A percentile compares a stretch with the other conserved stretches of the same genome.
These are phyloP conservation scores for Botrytis deweyae DNA, from an alignment of 2,329 filamentous ascomycete genomes.

Conservation along the genomic window DNA sequence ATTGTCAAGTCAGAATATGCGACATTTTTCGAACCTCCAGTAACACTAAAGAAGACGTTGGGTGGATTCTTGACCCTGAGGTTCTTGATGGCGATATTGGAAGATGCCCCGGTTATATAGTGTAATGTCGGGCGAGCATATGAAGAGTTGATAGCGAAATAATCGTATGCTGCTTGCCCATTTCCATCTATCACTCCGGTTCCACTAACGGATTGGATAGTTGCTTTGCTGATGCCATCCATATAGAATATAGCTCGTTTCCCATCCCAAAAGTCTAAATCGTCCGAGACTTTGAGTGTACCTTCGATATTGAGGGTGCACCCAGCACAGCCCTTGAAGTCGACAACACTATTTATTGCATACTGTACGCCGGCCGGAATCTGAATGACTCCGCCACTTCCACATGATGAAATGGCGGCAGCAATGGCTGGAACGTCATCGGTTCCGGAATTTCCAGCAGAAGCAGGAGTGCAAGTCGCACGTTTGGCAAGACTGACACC, in stretches of 20 bases:
- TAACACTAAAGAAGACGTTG: constrained; percentile 46
- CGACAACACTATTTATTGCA: constrained; percentile 45
- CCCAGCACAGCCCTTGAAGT: constrained; percentile 44
- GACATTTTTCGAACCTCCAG: constrained; percentile 41
- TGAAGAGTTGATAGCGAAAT: constrained; percentile 42
- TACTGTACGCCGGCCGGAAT: constrained; percentile 46
- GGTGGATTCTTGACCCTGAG: constrained; percentile 46
- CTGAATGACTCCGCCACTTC: constrained; percentile 46
- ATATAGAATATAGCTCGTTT: constrained; percentile 44
- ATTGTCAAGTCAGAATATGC: constrained; percentile 43
- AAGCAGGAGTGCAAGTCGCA: constrained; percentile 31
- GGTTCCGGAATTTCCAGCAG: constrained; percentile 29
- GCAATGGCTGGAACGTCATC: constrained; percentile 48
- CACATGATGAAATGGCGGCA: constrained; percentile 42
- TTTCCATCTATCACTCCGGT: constrained; percentile 49
- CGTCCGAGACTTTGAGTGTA: constrained; percentile 42
- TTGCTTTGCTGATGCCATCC: constrained; percentile 41
- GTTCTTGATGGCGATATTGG: constrained; percentile 42
- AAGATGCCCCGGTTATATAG: constrained; percentile 42
- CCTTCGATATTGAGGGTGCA: constrained; percentile 50
- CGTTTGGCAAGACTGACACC: constrained; percentile 25
- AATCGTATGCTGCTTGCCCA: constrained; percentile 46
- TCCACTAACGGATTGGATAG: constrained; percentile 44
- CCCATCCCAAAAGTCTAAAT: constrained; percentile 46
- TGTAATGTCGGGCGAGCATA: constrained; percentile 46